phyloP scores from a whole-genome alignment of 805 yeast species.

The Metschnikowia cubensis region DNA sequence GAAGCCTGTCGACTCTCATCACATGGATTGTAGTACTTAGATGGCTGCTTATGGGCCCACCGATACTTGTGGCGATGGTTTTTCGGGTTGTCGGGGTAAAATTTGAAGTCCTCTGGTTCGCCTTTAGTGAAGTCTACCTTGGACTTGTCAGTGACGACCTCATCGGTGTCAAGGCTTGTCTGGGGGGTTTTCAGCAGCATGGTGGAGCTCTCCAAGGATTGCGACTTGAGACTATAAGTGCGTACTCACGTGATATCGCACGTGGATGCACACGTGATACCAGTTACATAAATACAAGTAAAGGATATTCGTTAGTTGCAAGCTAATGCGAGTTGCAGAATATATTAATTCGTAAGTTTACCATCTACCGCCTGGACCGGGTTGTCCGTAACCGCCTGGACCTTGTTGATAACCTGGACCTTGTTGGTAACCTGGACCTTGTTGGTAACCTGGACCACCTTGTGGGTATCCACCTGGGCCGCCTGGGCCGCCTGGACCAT shows the following conservation, averaged over 20 bases:
- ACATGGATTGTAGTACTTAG: constrained; percentile 90
- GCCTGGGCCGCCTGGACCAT: constrained; percentile 7
- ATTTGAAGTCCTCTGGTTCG: constrained; percentile 49
- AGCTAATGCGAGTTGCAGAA: neutral
- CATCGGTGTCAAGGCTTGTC: constrained; percentile 17
- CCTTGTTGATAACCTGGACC: constrained; percentile 7
- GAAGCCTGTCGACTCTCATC: constrained; percentile 86
- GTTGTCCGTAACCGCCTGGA: constrained; percentile 7
- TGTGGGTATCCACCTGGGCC: constrained; percentile 10
- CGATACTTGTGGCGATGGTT: constrained; percentile 61
- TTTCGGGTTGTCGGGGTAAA: constrained; percentile 87
- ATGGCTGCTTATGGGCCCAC: constrained; percentile 72
- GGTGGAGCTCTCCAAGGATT: neutral
- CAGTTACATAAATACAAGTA: too few relatives aligned
- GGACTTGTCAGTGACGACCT: constrained; percentile 30
- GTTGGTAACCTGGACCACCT: constrained; percentile 12
- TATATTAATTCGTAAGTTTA: neutral
- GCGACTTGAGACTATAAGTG: neutral
- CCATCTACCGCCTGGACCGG: constrained; percentile 8
- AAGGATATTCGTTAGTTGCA: too few relatives aligned
- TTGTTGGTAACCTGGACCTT: constrained; percentile 9
- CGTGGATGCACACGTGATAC: too few relatives aligned
- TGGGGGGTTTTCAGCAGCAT: neutral
- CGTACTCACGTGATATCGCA: neutral
- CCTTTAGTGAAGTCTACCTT: constrained; percentile 58